Evolutionary conservation across 2,329 filamentous ascomycete species (phyloP), one percentile per base, ranked within the genome.

Genomic region (Penicillium concentricum): DNA sequence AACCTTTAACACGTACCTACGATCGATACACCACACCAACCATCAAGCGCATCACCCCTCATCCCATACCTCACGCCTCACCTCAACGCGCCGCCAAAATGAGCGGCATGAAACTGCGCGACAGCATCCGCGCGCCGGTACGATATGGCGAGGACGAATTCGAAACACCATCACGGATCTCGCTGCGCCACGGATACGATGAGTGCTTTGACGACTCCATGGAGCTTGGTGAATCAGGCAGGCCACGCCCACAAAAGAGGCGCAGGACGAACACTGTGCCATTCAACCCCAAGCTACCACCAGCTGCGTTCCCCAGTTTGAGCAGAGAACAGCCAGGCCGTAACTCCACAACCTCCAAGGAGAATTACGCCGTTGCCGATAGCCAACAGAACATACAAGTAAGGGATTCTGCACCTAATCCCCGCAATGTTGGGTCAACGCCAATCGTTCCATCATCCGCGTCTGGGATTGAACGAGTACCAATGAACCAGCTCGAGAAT

Each of bases 301-400:
- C 76, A 42, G 76, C 76, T 34, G 72, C 70, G 7, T 79, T 79
- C 54, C 77, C 77, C 22, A 77, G 72, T 8, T 53, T 76, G 18
- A 65, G 72, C 28, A 50, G 43, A 8, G 61, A 65, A 15, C 54
- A 51, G 18, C n/a, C 38, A 28, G 12, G 20, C 18, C 45, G 22
- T 15, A n/a, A 16, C 2, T 22, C 28, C 15, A 37, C 24, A 6
- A 7, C 24, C 13, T 35, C 50, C 4, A 28, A 15, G 12, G 22
- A 34, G 15, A 42, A 20, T n/a, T 6, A 5, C 8, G 15, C n/a
- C 7, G 24, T 28, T 26, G 9, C 20, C 2, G 18, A n/a, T 12
- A 49, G 16, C 26, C 35, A 15, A 16, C 15, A 34, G 9, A 7
- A 20, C 22, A 22, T 4, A 1, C 39, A 37, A 8, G 8, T 12